Conservation (phyloP, 78 protist species). For the Dictyostelium capitatum region DNA sequence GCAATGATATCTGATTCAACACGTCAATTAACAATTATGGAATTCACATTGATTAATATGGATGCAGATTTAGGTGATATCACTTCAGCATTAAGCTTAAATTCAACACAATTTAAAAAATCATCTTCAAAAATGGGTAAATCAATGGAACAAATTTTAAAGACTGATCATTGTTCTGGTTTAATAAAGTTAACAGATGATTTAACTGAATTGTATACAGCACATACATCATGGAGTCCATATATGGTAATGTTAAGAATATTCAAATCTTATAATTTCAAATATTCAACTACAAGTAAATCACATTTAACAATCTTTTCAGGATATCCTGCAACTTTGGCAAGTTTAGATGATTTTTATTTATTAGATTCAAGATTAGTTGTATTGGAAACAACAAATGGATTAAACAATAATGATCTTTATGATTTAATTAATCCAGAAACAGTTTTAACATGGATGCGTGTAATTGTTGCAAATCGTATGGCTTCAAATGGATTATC, state of each 20-base stretch:
- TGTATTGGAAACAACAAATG: conserved; percentile 80
- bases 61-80: conserved; percentile 65
- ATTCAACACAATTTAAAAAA: background rate
- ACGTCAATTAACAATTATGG: conserved; percentile 27
- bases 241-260: conserved; percentile 30
- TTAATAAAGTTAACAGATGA: conserved; percentile 79
- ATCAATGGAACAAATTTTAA: conserved; percentile 28
- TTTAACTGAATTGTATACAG: conserved; percentile 35
- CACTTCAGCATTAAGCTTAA: background rate
- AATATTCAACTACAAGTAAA: conserved; percentile 31
- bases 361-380: conserved; percentile 34
- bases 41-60: conserved; percentile 50
- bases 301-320: conserved; percentile 2
- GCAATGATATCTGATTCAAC: background rate
- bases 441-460: conserved; percentile 77
- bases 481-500: conserved; percentile 26
- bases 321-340: conserved; percentile 44
- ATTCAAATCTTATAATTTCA: conserved; percentile 31
- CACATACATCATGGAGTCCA: conserved; percentile 38
- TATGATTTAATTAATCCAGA: conserved; percentile 58
- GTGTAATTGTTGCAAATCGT: conserved; percentile 84
- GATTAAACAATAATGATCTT: conserved; percentile 57
- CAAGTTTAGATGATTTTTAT: conserved; percentile 47
- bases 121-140: background rate
- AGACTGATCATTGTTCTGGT: conserved; percentile 80